Evolutionary conservation across 2,329 filamentous ascomycete genomes (phyloP).

Genomic region (Malbranchea zuffiana): DNA sequence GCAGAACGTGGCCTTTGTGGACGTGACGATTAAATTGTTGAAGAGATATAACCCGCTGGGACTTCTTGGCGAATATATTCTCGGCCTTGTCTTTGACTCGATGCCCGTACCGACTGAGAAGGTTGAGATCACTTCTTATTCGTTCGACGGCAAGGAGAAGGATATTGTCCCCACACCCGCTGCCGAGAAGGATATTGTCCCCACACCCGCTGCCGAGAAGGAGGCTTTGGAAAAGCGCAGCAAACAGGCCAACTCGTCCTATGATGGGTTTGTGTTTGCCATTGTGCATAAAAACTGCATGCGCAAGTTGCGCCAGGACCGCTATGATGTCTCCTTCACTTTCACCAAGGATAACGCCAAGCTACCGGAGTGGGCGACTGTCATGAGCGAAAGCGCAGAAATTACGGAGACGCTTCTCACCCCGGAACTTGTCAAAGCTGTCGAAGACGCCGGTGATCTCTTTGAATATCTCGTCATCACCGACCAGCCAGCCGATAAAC

Average conservation of each 20-base stretch:
- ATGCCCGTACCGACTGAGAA: constrained; percentile 58
- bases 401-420: constrained; percentile 81
- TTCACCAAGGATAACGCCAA: constrained; percentile 86
- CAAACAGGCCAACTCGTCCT: constrained; percentile 48
- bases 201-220: constrained; percentile 47
- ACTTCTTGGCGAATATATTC: constrained; percentile 53
- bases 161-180: constrained; percentile 58
- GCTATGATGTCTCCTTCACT: constrained; percentile 89
- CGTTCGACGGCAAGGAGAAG: constrained; percentile 85
- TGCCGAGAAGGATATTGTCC: constrained; percentile 56
- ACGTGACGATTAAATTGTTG: constrained; percentile 67
- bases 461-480: constrained; percentile 82
- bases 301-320: constrained; percentile 78
- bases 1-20: constrained; percentile 84
- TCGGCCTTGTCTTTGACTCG: constrained; percentile 72
- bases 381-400: constrained; percentile 96
- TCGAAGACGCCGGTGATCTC: constrained; percentile 64
- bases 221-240: constrained; percentile 56
- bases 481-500: constrained; percentile 82
- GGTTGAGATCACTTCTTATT: constrained; percentile 66
- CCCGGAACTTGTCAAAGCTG: constrained; percentile 70
- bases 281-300: constrained; percentile 91
- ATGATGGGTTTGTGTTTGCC: constrained; percentile 88
- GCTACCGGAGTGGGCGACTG: constrained; percentile 76
- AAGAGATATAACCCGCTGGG: constrained; percentile 78